Base-by-base conservation (phyloP, 2,329 filamentous ascomycete genomes). In the Fonsecaea pedrosoi region DNA sequence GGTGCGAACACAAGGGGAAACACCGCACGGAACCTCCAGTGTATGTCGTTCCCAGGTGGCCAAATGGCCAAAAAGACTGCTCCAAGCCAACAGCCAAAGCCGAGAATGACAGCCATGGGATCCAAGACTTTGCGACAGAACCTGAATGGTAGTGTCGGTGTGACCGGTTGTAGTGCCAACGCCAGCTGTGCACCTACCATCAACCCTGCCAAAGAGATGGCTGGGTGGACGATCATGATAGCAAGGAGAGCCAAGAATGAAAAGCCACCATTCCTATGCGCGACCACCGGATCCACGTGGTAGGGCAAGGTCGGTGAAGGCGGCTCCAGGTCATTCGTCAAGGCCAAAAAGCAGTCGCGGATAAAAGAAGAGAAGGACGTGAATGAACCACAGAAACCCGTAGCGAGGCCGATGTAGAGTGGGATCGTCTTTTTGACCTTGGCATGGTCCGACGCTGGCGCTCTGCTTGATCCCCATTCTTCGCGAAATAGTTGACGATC, bases 281-380 rank as follows among this genome's bases (percentile, higher is more conserved):
- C 45, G 12, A 70, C 57, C 1, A 50, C 78, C 5, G 76, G 73
- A 0, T 79, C 76, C 1, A 77, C 75, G 73, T 76, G 1, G 78
- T 74, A 76, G 83, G 77, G 68, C 77, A 74, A 74, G 74, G 21
- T 80, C 78, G 1, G 77, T 75, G 9, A 78, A 0, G 86, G 83
- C 0, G 81, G 78, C 1, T 84, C 80, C 7, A 94, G 77, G 68
- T 89, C 84, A 75, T 95, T 93, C 1, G 90, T 88, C 32, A 94
- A 78, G 0, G 91, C 89, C 10, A 95, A 82, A 75, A 94, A 95
- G 10, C 84, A 78, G 73, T 95, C 92, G n/a, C 90, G 85, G 45
- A 92, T 87, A 75, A 94, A 94, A 30, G 89, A 87, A 0, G 92
- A 95, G 77, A 96, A 96, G 6, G 89, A 92, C 0, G 92, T 97